Evolutionary conservation across 1,139 yeast species (phyloP), one percentile per base, ranked within the genome.

Genomic region (Taiozyma sp.): DNA sequence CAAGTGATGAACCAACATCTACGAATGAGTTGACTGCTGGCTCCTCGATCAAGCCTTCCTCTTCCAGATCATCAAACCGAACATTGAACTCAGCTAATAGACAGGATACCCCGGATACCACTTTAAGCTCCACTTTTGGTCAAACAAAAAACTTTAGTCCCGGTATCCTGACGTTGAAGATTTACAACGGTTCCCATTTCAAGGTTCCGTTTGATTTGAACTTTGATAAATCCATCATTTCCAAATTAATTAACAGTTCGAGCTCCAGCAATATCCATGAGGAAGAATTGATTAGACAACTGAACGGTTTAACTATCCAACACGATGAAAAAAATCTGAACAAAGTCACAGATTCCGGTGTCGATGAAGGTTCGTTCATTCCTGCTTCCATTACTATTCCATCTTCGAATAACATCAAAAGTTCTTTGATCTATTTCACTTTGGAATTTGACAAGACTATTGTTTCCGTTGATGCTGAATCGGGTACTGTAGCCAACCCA

Each of bases 371-470:
- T 4, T 58, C 64, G 7, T 76, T 76, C 54, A 73, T 87, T 45
- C 95, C 95, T 8, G 80, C 92, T 1, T 79, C 84, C 12, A 80
- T 87, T 44, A 75, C 83, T 45, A 79, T 86, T 36, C 89, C 89
- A 14, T 69, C 72, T 4, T 64, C 71, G 51, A 62, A 52, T 22
- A 12, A 43, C 3, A 61, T 76, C 49, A 78, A 80, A 48, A 82
- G 80, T 59, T 78, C 87, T 12, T 71, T 84, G 52, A 71, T 85
- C 45, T 87, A 85, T 65, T 78, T 86, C 62, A 83, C 91, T 4
- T 75, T 87, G 47, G 95, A 87, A 65, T 86, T 85, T 60, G 95
- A 87, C 62, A 87, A 87, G 62, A 88, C 90, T 49, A 93, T 88
- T 53, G 81, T 90, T 53, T 81, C 89, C n/a, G 79, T 89, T 50